Base-by-base conservation (phyloP, 345 rosid species). In the Sisymbrium altissimum region DNA sequence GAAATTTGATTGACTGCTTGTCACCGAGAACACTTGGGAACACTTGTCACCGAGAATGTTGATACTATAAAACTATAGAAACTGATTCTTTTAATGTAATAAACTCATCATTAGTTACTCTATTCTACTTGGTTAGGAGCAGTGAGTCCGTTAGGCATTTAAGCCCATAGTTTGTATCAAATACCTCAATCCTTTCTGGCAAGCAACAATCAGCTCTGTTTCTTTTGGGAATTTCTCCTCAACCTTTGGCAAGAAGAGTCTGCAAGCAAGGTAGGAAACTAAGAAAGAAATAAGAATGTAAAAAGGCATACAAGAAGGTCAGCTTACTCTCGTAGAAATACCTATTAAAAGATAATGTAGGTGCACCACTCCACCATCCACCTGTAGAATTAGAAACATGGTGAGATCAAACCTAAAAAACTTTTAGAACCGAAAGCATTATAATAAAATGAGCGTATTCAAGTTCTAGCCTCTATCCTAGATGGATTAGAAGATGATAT, bases 291-390 rank as follows among this genome's bases (percentile, higher is more conserved):
- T 38, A 56, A 45, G 35, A 21, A 45, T 5, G 64, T 40, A 23
- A 60, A 57, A 61, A 45, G 21, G 73, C 60, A 58, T 21, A 56
- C 30, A 68, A 36, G 68, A 67, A 44, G 25, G 35, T 55, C 44
- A 46, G 41, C 41, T 52, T 27, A 70, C 53, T 55, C 48, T 36
- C 55, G 0, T 30, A 55, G 18, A 56, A 76, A n/a, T 78, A 93
- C 98, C 78, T 86, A 74, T 91, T 76, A 69, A 80, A 89, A 76
- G 88, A 79, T 32, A 93, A 66, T 7, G 84, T 84, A 54, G 97
- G 94, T 41, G 69, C 83, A 32, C 98, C 98, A 64, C 98, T 93
- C 97, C 98, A 89, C 98, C 98, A 93, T 54, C 97, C 95, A 74
- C 98, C 98, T 91, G 78, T 63, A 81, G 49, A 62, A 45, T 23